Percentiles rank a stretch among this genome's conserved stretches.
These are phyloP conservation scores for Nemania diffusa DNA, from an alignment of 2,329 filamentous ascomycete genomes.

Conservation along the genomic window DNA sequence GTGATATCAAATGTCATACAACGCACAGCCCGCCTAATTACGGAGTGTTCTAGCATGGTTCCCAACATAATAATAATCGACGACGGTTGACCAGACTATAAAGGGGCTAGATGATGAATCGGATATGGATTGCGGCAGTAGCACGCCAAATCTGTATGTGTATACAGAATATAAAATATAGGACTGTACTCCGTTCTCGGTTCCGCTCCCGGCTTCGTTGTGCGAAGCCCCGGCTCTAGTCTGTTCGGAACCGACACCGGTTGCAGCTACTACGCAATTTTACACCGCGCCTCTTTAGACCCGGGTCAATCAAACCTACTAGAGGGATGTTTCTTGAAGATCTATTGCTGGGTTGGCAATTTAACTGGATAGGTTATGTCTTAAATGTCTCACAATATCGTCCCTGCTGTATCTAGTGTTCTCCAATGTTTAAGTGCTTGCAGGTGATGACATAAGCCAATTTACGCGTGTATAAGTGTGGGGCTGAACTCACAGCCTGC, in stretches of 20 bases:
- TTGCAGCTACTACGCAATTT: background rate
- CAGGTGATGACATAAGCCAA: constrained; percentile 7
- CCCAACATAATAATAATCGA: too few species aligned
- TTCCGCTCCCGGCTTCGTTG: background rate
- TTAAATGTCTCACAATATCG: background rate
- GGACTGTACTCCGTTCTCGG: background rate
- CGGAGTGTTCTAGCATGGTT: too few species aligned
- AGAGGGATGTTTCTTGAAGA: background rate
- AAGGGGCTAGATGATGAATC: too few species aligned
- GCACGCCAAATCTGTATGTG: too few species aligned
- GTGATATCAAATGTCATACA: background rate
- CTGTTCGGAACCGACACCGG: constrained; percentile 14
- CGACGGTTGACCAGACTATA: too few species aligned
- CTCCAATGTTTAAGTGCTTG: too few species aligned
- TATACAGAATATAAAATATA: background rate
- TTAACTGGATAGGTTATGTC: too few species aligned
- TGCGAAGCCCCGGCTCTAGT: background rate
- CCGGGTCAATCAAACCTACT: too few species aligned
- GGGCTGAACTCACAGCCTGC: background rate
- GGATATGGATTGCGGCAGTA: too few species aligned
- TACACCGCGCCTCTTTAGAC: background rate
- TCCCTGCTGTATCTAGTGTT: too few species aligned
- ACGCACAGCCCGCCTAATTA: too few species aligned
- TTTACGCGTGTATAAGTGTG: constrained; percentile 13
- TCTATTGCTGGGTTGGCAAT: too few species aligned